phyloP scores from a whole-genome alignment of 2,329 filamentous ascomycete species.

The Cryphonectria nitschkei region DNA sequence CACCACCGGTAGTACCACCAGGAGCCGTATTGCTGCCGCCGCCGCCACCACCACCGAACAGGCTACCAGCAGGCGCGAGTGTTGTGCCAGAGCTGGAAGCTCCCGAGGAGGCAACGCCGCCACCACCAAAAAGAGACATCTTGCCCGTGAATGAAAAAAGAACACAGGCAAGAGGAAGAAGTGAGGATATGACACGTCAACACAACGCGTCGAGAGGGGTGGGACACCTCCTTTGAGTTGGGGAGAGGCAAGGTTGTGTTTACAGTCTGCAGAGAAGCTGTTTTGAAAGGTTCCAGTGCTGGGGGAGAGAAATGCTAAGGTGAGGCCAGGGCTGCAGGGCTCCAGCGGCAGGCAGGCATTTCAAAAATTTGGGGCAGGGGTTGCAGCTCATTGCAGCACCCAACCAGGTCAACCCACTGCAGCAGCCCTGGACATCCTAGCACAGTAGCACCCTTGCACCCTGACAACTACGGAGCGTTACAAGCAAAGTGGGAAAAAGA shows the following conservation, averaged over 20 bases:
- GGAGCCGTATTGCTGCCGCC: constrained; percentile 30
- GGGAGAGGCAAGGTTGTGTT: constrained; percentile 25
- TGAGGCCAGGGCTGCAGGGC: constrained; percentile 8
- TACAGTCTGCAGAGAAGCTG: constrained; percentile 18
- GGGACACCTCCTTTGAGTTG: constrained; percentile 15
- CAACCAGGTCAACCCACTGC: neutral
- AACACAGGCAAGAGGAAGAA: constrained; percentile 9
- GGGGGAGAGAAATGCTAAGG: constrained; percentile 13
- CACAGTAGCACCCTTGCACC: neutral
- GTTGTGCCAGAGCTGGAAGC: constrained; percentile 24
- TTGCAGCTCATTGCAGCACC: neutral
- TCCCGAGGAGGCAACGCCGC: constrained; percentile 24
- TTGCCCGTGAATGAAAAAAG: constrained; percentile 14
- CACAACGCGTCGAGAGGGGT: constrained; percentile 25
- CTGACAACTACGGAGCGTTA: neutral
- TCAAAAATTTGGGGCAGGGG: constrained; percentile 11
- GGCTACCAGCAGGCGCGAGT: constrained; percentile 33
- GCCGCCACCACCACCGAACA: constrained; percentile 37
- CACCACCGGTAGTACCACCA: constrained; percentile 23
- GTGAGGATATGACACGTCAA: constrained; percentile 25
- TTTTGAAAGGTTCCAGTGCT: neutral
- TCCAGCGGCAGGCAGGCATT: constrained; percentile 21
- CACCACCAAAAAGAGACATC: constrained; percentile 34
- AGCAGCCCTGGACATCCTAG: no score
- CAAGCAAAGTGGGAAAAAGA: neutral